Base-by-base conservation (phyloP, 352 stramenopile species). In the Phytophthora foliorum region DNA sequence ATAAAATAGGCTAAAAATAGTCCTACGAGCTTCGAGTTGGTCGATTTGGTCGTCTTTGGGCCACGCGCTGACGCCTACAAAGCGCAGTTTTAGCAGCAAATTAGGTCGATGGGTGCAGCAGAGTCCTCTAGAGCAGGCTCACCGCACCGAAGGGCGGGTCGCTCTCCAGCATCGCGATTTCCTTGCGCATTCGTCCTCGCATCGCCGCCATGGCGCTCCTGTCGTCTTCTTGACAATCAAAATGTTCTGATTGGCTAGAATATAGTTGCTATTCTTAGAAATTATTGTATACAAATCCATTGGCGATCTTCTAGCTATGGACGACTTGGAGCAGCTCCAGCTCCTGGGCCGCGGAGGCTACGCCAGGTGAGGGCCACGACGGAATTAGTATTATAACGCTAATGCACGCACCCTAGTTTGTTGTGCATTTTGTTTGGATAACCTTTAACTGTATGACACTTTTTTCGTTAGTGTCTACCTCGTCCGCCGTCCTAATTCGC, bases 151-250 rank as follows among this genome's bases (percentile, higher is more conserved):
- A 87, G 22, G 87, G 87, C 41, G 87, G 87, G 32, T 95, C 85
- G 11, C 74, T 84, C 72, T 91, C 87, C 22, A 95, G 81, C 85
- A 95, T 95, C 66, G 87, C 82, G 55, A 95, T 83, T 68, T 95
- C 87, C 70, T 91, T 91, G 45, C 82, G 82, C 87, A 93, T 95
- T 7, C 87, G 82, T 36, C 83, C 80, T 27, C 82, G 82, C 87
- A 95, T 95, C 14, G 86, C 78, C 19, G 76, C 75, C 87, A 93
- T 93, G 10, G 25, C 63, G 8, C 17, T 44, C 52, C n/a, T 41
- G 14, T n/a, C 6, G 17, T 63, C 29, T 59, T 59, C 38, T 46
- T 29, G 16, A 59, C 8, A 63, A 54, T 32, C 46, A 48, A 59
- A 31, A 48, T 38, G 10, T 17, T 9, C 10, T 61, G 29, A 67